Conservation (phyloP, 1,284 basidiomycete species). For the Cutaneotrichosporon sp. region DNA sequence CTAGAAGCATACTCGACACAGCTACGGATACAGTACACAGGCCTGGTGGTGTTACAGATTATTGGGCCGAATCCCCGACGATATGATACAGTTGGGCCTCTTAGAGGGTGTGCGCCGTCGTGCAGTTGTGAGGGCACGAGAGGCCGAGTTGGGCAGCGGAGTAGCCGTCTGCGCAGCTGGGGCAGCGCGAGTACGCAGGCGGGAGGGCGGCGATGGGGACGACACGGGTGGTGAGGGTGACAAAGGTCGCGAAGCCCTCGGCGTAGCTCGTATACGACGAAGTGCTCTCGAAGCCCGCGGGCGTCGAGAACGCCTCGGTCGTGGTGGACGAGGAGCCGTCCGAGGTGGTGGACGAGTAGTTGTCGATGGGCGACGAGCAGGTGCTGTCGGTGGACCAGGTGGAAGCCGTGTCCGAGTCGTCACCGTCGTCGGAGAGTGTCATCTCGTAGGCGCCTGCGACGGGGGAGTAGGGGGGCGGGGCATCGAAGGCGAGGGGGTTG, state of each 20-base stretch:
- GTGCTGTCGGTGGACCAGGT: neutral
- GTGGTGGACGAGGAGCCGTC: neutral
- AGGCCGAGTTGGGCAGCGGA: neutral
- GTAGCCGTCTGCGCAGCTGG: neutral
- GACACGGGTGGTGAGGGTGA: constrained; percentile 1
- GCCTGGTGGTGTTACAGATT: too few relatives aligned
- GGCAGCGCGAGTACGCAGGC: neutral
- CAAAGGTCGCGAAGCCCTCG: neutral
- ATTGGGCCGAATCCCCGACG: neutral
- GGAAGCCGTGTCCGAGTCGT: neutral
- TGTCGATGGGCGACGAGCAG: neutral
- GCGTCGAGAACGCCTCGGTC: neutral
- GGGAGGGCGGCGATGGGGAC: neutral
- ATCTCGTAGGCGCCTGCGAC: neutral
- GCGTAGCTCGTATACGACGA: constrained; percentile 1
- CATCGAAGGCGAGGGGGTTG: neutral
- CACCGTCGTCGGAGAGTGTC: neutral
- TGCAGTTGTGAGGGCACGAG: constrained; percentile 1
- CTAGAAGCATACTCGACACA: too few relatives aligned
- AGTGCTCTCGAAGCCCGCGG: neutral
- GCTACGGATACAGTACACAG: neutral
- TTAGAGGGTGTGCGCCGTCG: neutral
- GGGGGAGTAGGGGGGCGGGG: constrained; percentile 8
- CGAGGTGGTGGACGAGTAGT: neutral
- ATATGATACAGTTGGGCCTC: neutral